Evolutionary conservation across 192 early-diverging fungal genomes (phyloP).

Genomic region (Rhizophlyctis rosea): DNA sequence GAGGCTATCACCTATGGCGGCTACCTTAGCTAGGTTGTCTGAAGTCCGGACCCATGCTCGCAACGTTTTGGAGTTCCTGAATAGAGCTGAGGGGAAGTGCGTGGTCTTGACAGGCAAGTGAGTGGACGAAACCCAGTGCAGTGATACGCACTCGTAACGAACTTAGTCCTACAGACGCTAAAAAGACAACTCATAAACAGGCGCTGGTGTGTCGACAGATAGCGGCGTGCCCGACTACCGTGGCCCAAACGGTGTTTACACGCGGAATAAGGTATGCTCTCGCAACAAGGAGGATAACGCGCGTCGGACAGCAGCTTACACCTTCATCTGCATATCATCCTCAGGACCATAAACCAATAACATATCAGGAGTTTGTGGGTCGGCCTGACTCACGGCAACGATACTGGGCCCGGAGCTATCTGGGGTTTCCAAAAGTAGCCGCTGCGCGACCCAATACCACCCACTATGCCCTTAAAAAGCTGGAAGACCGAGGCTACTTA

Average conservation of each 20-base stretch:
- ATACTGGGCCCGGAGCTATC: slow-evolving; percentile 88
- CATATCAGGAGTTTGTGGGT: slow-evolving; percentile 68
- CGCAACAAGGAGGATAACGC: slow-evolving; percentile 7
- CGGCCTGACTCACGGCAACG: slow-evolving; percentile 65
- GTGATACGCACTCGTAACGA: neutral
- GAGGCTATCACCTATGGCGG: no score
- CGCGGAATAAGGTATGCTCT: slow-evolving; percentile 26
- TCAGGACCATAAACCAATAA: slow-evolving; percentile 75
- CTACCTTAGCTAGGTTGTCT: no score
- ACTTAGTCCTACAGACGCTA: neutral
- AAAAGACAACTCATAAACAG: slow-evolving; percentile 6
- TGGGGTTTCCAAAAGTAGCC: slow-evolving; percentile 73
- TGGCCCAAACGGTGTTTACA: slow-evolving; percentile 56
- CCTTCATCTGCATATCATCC: neutral
- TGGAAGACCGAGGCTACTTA: slow-evolving; percentile 48
- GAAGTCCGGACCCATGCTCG: slow-evolving; percentile 7
- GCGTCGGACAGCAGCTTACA: neutral
- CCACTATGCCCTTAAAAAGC: slow-evolving; percentile 57
- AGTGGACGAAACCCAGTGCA: neutral
- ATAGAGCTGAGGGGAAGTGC: slow-evolving; percentile 11
- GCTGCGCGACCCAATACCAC: slow-evolving; percentile 69
- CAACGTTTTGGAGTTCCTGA: slow-evolving; percentile 16
- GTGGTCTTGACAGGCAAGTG: slow-evolving; percentile 23
- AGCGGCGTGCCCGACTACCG: slow-evolving; percentile 80
- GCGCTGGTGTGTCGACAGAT: slow-evolving; percentile 50